A percentile compares a stretch with the other conserved stretches of the same genome.
These are phyloP conservation scores for Exserohilum turcica DNA, from an alignment of 2,329 filamentous ascomycete species.

Conservation along the genomic window DNA sequence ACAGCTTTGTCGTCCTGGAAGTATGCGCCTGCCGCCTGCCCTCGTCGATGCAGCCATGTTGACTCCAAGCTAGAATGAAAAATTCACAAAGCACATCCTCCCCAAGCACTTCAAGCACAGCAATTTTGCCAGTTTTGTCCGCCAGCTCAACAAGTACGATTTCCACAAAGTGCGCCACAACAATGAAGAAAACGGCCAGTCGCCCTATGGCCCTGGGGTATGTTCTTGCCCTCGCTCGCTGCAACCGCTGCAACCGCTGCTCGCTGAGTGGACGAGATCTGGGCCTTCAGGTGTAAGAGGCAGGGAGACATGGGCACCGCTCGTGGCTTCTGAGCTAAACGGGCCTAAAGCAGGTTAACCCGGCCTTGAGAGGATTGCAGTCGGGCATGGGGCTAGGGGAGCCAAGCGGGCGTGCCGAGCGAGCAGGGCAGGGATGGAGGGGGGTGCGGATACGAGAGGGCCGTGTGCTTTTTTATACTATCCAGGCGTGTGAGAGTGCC, in stretches of 20 bases:
- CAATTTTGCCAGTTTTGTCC: constrained; percentile 96
- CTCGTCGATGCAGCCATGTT: constrained; percentile 8
- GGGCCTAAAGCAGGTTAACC: constrained; percentile 36
- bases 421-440: constrained; percentile 8
- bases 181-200: constrained; percentile 82
- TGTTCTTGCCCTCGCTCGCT: no score
- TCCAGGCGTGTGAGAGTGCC: no score
- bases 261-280: constrained; percentile 34
- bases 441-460: background rate
- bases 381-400: constrained; percentile 17
- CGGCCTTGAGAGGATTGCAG: constrained; percentile 32
- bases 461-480: constrained; percentile 1
- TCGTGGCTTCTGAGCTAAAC: constrained; percentile 34
- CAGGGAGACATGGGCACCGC: constrained; percentile 30
- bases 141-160: constrained; percentile 95
- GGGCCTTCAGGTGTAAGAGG: constrained; percentile 31
- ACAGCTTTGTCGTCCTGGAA: constrained; percentile 97
- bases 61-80: constrained; percentile 74
- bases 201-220: constrained; percentile 81
- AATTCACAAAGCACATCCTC: constrained; percentile 95
- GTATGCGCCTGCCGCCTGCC: constrained; percentile 56
- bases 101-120: constrained; percentile 99
- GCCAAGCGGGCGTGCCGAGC: constrained; percentile 25
- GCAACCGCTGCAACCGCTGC: no score
- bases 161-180: constrained; percentile 97